Evolutionary conservation across 2,329 filamentous ascomycete genomes (phyloP).

Genomic region (Colletotrichum cuscutae): DNA sequence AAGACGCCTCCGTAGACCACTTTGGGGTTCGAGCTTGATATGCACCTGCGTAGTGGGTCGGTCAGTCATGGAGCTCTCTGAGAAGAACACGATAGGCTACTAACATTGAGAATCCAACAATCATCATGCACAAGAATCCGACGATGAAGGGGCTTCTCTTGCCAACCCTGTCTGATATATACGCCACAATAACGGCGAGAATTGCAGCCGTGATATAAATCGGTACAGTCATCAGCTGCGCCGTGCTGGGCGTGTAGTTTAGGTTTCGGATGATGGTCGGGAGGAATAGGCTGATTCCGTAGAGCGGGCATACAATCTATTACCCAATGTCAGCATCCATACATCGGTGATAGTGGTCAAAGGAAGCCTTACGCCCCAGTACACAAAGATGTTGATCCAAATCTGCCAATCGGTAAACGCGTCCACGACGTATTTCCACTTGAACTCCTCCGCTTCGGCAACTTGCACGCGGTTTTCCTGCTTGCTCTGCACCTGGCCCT

Average conservation of each 20-base stretch:
- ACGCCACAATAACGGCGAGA: slow-evolving; percentile 63
- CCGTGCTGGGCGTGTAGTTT: slow-evolving; percentile 65
- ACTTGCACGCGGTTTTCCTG: slow-evolving; percentile 42
- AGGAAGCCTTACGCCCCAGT: slow-evolving; percentile 68
- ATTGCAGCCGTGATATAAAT: slow-evolving; percentile 72
- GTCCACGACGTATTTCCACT: slow-evolving; percentile 78
- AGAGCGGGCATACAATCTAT: slow-evolving; percentile 63
- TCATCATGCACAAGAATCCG: slow-evolving; percentile 61
- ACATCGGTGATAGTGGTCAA: slow-evolving; percentile 37
- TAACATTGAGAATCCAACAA: slow-evolving; percentile 67
- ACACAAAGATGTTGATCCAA: slow-evolving; percentile 67
- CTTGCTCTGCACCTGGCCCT: slow-evolving; percentile 54
- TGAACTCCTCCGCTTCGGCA: slow-evolving; percentile 79
- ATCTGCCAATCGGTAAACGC: slow-evolving; percentile 87
- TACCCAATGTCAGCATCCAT: background rate
- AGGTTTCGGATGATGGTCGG: slow-evolving; percentile 72
- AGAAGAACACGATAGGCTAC: slow-evolving; percentile 10
- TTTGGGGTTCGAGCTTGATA: slow-evolving; percentile 64
- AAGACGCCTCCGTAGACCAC: slow-evolving; percentile 81
- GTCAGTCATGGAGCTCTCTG: background rate
- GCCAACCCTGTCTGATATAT: slow-evolving; percentile 63
- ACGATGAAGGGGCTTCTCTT: slow-evolving; percentile 67
- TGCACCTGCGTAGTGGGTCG: slow-evolving; percentile 59
- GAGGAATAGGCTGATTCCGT: slow-evolving; percentile 68
- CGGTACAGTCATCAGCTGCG: slow-evolving; percentile 73